These are phyloP conservation scores for Suhomyces sp. DNA, from an alignment of 805 yeast species.

Conservation along the genomic window DNA sequence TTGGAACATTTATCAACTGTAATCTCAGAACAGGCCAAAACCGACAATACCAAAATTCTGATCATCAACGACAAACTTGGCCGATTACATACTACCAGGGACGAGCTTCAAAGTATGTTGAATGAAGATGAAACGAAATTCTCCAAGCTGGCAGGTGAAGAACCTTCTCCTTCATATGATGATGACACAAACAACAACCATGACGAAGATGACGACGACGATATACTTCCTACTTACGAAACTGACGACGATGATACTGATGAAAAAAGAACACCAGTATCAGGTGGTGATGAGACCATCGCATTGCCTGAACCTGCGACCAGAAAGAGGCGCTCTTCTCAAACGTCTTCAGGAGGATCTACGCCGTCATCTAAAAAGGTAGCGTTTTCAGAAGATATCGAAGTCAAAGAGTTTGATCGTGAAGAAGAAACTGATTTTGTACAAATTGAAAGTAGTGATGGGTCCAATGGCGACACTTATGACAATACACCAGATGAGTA, in stretches of 20 bases:
- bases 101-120: conserved; percentile 31
- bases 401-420: conserved; percentile 39
- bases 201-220: conserved; percentile 16
- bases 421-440: conserved; percentile 30
- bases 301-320: conserved; percentile 5
- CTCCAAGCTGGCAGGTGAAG: conserved; percentile 16
- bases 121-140: conserved; percentile 10
- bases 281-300: neutral
- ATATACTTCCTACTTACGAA: conserved; percentile 12
- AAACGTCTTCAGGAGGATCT: conserved; percentile 21
- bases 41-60: conserved; percentile 34
- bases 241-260: conserved; percentile 17
- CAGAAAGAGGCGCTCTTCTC: conserved; percentile 19
- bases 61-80: conserved; percentile 28
- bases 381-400: conserved; percentile 41
- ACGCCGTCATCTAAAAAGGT: conserved; percentile 34
- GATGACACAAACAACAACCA: conserved; percentile 10
- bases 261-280: neutral
- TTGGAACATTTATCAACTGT: conserved; percentile 22
- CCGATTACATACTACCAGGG: conserved; percentile 26
- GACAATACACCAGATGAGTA: conserved; percentile 11
- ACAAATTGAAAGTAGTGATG: conserved; percentile 20
- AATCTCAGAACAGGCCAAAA: conserved; percentile 24
- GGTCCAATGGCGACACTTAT: conserved; percentile 11
- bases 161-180: conserved; percentile 29